phyloP scores from a whole-genome alignment of 768 basidiomycete genomes.

The Panaeolus papilionaceus region DNA sequence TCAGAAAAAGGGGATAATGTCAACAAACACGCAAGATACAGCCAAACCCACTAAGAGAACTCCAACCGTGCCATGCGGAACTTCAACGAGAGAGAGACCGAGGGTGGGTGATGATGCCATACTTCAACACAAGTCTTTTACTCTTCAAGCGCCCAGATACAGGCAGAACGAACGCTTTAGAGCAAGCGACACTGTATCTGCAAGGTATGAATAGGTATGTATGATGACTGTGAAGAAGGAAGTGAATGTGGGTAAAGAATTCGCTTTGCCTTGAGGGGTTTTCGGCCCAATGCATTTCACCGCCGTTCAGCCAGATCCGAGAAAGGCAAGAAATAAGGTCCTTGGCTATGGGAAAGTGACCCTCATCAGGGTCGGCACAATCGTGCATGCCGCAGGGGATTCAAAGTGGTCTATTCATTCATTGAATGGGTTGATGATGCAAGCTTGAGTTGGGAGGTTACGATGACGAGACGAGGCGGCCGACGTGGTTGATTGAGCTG shows the following conservation, averaged over 20 bases:
- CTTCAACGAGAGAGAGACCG: background rate
- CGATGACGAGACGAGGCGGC: conserved; percentile 2
- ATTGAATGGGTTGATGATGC: background rate
- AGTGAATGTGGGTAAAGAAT: conserved; percentile 1
- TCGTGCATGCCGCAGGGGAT: background rate
- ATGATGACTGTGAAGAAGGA: conserved; percentile 10
- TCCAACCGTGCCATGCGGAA: conserved; percentile 20
- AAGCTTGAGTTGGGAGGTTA: background rate
- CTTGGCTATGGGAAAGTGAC: background rate
- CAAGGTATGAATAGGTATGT: background rate
- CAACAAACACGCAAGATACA: conserved; percentile 17
- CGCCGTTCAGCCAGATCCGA: background rate
- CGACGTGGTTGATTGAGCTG: background rate
- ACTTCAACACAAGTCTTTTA: background rate
- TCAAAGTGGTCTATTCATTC: background rate
- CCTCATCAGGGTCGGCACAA: conserved; percentile 5
- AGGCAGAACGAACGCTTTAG: background rate
- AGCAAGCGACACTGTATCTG: background rate
- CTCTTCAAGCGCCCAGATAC: conserved; percentile 10
- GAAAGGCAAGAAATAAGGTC: background rate
- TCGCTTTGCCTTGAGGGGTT: background rate
- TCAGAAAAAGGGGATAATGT: background rate
- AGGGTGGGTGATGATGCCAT: background rate
- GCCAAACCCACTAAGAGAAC: conserved; percentile 21
- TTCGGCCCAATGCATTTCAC: conserved; percentile 9